A percentile compares a stretch with the other conserved stretches of the same genome.
These are phyloP conservation scores for Colletotrichum nymphaeae DNA, from an alignment of 2,329 filamentous ascomycete genomes.

Conservation along the genomic window DNA sequence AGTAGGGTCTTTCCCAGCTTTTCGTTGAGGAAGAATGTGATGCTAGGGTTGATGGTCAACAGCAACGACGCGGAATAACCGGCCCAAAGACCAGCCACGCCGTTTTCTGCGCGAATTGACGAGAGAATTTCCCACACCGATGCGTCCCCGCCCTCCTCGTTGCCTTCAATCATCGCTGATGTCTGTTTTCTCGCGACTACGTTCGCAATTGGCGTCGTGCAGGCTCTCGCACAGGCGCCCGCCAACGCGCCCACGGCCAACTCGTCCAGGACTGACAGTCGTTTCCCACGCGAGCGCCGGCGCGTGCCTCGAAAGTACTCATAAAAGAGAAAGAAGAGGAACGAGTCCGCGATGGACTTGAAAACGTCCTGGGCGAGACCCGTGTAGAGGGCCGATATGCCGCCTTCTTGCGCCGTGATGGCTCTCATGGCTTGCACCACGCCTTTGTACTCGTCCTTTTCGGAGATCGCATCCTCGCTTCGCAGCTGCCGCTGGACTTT, in stretches of 20 bases:
- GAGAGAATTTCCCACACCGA: conserved; percentile 68
- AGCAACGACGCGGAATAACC: conserved; percentile 86
- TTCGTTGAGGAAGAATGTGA: conserved; percentile 88
- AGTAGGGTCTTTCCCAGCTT: conserved; percentile 72
- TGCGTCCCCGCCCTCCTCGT: conserved; percentile 39
- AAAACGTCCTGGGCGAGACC: conserved; percentile 72
- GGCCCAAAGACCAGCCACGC: conserved; percentile 83
- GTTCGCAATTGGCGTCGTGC: conserved; percentile 85
- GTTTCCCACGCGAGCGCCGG: conserved; percentile 47
- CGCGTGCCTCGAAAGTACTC: conserved; percentile 54
- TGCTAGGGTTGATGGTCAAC: conserved; percentile 84
- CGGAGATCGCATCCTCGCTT: conserved; percentile 40
- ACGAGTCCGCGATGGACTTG: conserved; percentile 79
- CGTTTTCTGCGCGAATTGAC: conserved; percentile 76
- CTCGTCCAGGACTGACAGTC: conserved; percentile 75
- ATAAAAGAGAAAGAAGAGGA: conserved; percentile 89
- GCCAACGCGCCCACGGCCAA: conserved; percentile 79
- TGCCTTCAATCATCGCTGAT: conserved; percentile 50
- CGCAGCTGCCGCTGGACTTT: conserved; percentile 78
- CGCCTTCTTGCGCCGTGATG: conserved; percentile 80
- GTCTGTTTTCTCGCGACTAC: conserved; percentile 87
- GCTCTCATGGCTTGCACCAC: conserved; percentile 76
- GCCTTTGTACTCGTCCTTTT: conserved; percentile 66
- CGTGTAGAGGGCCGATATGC: conserved; percentile 75
- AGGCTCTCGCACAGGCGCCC: conserved; percentile 78